Evolutionary conservation across 768 basidiomycete genomes (phyloP).

Genomic region (Leccinum uliginosum): DNA sequence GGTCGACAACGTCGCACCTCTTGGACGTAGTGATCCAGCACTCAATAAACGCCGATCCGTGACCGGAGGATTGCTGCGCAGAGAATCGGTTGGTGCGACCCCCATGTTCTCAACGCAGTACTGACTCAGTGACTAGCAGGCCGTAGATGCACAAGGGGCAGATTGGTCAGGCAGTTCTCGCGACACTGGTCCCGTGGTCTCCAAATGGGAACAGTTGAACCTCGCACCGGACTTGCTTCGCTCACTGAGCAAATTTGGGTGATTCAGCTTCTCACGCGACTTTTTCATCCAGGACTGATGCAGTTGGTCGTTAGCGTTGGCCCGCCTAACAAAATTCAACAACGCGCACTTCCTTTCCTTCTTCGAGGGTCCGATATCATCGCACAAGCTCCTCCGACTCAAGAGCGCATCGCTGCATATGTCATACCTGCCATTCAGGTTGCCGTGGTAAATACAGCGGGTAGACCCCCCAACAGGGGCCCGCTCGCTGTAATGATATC

Average conservation of each 20-base stretch:
- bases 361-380: constrained; percentile 94
- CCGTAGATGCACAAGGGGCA: constrained; percentile 53
- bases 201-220: constrained; percentile 94
- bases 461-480: constrained; percentile 62
- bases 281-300: constrained; percentile 13
- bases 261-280: constrained; percentile 28
- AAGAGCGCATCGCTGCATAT: constrained; percentile 97
- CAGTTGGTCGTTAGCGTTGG: constrained; percentile 61
- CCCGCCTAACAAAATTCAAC: constrained; percentile 98
- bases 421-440: constrained; percentile 88
- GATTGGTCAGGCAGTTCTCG: constrained; percentile 53
- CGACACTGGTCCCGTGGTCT: constrained; percentile 75
- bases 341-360: constrained; percentile 92
- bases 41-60: constrained; percentile 78
- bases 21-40: constrained; percentile 36
- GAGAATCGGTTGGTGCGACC: constrained; percentile 68
- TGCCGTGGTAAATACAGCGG: constrained; percentile 59
- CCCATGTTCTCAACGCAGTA: constrained; percentile 6
- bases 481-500: constrained; percentile 89
- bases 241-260: constrained; percentile 93
- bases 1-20: constrained; percentile 35
- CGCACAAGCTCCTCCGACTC: constrained; percentile 97
- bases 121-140: constrained; percentile 34
- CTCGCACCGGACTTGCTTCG: constrained; percentile 83
- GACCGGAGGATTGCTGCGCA: constrained; percentile 54